Percentiles rank a stretch among this genome's conserved stretches.
These are phyloP conservation scores for Neoscytalidium dimidiatum DNA, from an alignment of 2,329 filamentous ascomycete species.

Conservation along the genomic window DNA sequence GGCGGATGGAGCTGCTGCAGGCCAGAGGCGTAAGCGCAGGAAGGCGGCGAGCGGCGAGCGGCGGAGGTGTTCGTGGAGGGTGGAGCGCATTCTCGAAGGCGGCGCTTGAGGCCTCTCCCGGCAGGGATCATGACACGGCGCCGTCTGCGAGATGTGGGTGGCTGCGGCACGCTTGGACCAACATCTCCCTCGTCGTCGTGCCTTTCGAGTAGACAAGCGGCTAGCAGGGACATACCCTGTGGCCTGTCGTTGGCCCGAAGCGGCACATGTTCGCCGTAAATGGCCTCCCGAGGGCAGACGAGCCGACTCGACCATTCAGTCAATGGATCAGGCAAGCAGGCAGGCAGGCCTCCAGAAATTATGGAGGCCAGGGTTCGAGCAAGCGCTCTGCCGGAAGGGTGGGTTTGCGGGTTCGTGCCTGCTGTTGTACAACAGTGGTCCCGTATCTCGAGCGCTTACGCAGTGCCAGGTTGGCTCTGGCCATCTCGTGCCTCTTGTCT, in stretches of 20 bases:
- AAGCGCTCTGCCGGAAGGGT: neutral
- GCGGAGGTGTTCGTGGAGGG: neutral
- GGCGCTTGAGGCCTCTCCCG: neutral
- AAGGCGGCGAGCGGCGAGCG: neutral
- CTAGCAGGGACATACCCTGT: neutral
- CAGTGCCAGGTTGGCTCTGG: neutral
- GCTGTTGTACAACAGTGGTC: neutral
- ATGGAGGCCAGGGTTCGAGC: neutral
- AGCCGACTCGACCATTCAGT: neutral
- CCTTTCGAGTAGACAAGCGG: neutral
- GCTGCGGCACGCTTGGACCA: constrained; percentile 14
- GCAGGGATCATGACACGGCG: constrained; percentile 3
- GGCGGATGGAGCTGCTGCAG: neutral
- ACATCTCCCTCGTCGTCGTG: no score
- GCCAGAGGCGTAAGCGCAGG: neutral
- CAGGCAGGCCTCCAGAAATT: neutral
- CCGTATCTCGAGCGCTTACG: constrained; percentile 11
- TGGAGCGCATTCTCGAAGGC: neutral
- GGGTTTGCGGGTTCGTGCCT: no score
- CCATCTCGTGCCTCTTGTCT: no score
- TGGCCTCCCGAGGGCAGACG: neutral
- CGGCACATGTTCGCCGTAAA: neutral
- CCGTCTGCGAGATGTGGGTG: neutral
- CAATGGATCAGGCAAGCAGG: neutral
- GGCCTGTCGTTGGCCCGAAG: neutral